These are phyloP conservation scores for Cladosporium sp. DNA, from an alignment of 2,329 filamentous ascomycete genomes.

Conservation along the genomic window DNA sequence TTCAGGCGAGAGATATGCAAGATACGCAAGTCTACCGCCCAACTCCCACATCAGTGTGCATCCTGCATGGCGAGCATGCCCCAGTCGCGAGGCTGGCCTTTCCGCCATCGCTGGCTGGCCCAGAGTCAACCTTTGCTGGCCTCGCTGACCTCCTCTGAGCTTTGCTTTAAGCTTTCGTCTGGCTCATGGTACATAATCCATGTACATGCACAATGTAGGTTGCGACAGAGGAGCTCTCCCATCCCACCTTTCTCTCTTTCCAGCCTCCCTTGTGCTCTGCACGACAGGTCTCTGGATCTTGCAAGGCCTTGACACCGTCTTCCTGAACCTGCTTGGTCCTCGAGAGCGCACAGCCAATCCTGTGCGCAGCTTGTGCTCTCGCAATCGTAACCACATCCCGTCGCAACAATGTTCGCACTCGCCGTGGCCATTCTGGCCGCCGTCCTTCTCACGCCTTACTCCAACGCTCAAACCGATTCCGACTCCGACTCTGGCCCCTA, in stretches of 20 bases:
- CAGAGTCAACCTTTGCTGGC: too few relatives aligned
- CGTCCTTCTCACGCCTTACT: slow-evolving; percentile 17
- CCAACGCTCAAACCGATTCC: slow-evolving; percentile 16
- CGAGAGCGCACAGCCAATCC: too few relatives aligned
- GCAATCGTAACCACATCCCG: background rate
- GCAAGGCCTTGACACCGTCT: too few relatives aligned
- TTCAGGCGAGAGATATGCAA: background rate
- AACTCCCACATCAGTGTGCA: background rate
- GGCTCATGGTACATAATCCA: background rate
- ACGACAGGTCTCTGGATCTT: too few relatives aligned
- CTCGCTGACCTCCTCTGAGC: background rate
- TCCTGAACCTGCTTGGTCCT: too few relatives aligned
- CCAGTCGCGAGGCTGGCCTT: background rate
- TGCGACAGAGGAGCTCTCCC: background rate
- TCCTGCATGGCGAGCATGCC: background rate
- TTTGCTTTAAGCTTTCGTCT: background rate
- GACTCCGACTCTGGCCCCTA: slow-evolving; percentile 20
- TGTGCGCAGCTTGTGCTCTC: background rate
- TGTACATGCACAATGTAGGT: background rate
- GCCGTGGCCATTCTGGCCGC: slow-evolving; percentile 15
- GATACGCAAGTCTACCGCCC: background rate
- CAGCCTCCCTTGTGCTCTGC: too few relatives aligned
- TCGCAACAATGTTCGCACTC: slow-evolving; percentile 20
- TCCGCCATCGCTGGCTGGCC: background rate
- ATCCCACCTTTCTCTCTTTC: too few relatives aligned